These are phyloP conservation scores for Bauhinia variegata DNA, from an alignment of 306 rosid genomes.

Conservation along the genomic window DNA sequence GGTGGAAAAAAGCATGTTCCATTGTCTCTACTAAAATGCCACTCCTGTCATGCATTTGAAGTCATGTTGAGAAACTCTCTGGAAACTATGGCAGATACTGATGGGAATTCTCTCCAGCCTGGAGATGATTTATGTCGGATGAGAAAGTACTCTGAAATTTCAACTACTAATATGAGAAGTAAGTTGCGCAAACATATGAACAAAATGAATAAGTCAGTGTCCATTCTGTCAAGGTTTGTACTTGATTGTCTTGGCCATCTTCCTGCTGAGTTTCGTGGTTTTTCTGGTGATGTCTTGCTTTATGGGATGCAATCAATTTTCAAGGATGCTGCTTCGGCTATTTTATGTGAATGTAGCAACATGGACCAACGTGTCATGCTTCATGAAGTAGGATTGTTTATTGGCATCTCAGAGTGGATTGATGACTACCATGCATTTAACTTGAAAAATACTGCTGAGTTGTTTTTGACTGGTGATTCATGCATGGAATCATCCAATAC, in stretches of 20 bases:
- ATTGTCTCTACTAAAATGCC: slow-evolving; percentile 74
- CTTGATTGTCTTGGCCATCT: slow-evolving; percentile 74
- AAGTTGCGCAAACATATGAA: slow-evolving; percentile 43
- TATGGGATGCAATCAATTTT: slow-evolving; percentile 74
- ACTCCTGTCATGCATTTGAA: slow-evolving; percentile 71
- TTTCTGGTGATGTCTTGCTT: slow-evolving; percentile 76
- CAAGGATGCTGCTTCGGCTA: slow-evolving; percentile 73
- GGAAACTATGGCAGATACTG: slow-evolving; percentile 48
- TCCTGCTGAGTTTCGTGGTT: slow-evolving; percentile 70
- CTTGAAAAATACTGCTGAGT: slow-evolving; percentile 40
- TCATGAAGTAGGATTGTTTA: slow-evolving; percentile 83
- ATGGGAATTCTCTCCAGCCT: slow-evolving; percentile 39
- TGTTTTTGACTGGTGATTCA: slow-evolving; percentile 37
- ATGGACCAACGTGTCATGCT: slow-evolving; percentile 76
- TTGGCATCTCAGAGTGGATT: slow-evolving; percentile 82
- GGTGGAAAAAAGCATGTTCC: slow-evolving; percentile 82
- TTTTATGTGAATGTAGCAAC: slow-evolving; percentile 70
- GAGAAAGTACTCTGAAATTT: slow-evolving; percentile 33
- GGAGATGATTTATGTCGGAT: slow-evolving; percentile 43
- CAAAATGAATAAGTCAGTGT: slow-evolving; percentile 49
- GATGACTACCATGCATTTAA: slow-evolving; percentile 62
- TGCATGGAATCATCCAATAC: slow-evolving; percentile 41
- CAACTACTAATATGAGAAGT: slow-evolving; percentile 43
- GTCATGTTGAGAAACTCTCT: slow-evolving; percentile 60
- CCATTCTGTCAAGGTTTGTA: slow-evolving; percentile 65